Evolutionary conservation across 768 basidiomycete genomes (phyloP).

Genomic region (Leccinum aurantiacum): DNA sequence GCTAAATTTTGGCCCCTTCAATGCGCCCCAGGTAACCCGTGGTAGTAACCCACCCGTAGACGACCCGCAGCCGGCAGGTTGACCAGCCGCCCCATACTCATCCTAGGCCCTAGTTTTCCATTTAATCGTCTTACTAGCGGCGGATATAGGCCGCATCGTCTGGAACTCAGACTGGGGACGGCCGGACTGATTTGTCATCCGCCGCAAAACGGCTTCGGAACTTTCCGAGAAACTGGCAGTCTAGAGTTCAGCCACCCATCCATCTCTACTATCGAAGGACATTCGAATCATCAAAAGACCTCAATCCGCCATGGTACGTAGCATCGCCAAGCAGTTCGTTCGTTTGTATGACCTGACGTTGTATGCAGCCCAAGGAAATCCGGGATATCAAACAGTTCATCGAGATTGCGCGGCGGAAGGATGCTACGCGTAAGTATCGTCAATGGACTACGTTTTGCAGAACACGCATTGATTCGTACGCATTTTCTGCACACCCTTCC

Average conservation of each 20-base stretch:
- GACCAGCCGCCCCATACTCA: too few relatives aligned
- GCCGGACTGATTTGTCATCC: background rate
- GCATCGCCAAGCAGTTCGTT: background rate
- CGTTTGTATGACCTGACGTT: slow-evolving; percentile 3
- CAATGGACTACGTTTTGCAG: background rate
- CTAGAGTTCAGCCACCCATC: slow-evolving; percentile 35
- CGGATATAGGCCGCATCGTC: too few relatives aligned
- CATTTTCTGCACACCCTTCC: background rate
- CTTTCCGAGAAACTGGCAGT: slow-evolving; percentile 28
- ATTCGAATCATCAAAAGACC: slow-evolving; percentile 13
- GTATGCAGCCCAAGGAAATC: slow-evolving; percentile 89
- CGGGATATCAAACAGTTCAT: slow-evolving; percentile 98
- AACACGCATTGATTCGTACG: background rate
- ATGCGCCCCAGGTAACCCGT: too few relatives aligned
- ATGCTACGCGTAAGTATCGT: slow-evolving; percentile 83
- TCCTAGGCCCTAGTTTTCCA: too few relatives aligned
- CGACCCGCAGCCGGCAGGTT: too few relatives aligned
- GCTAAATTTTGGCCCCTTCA: too few relatives aligned
- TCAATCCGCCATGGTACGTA: slow-evolving; percentile 28
- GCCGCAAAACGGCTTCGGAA: slow-evolving; percentile 13
- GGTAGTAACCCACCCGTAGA: too few relatives aligned
- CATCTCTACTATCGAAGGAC: background rate
- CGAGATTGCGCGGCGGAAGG: slow-evolving; percentile 94
- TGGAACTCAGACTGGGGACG: too few relatives aligned
- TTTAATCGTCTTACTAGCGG: too few relatives aligned